Evolutionary conservation across 371 early-diverging fungal species (phyloP), one percentile per base, ranked within the genome.

Genomic region (Mucor mucedo): DNA sequence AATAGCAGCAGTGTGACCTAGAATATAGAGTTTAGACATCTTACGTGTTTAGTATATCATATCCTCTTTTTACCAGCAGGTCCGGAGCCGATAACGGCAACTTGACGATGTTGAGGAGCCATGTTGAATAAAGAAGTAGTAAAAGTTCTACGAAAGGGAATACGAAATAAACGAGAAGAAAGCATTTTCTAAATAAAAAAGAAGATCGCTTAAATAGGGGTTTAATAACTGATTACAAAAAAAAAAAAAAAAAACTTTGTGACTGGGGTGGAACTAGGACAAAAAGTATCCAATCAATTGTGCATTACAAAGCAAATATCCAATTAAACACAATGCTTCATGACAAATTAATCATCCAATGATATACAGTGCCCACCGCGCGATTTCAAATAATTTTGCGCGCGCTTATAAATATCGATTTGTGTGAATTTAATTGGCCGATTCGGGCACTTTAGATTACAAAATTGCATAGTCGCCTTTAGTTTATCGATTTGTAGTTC

Each of bases 1-100:
- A 65, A 99, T 90, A 56, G 98, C 98, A 27, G 98, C 96, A 40
- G 95, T 95, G 82, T 96, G 96, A 9, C 94, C 83, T 82, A 60
- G 30, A 39, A 21, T 21, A 48, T n/a, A 29, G 28, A 11, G 8
- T 33, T 27, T 28, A 32, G 21, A 21, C 21, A 21, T 21, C 21
- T 21, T 21, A 21, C 21, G 21, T 21, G 21, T 21, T 21, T 21
- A 21, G 21, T 21, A 21, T 21, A 21, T 21, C 21, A 21, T 21
- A 21, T 21, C 21, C 21, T 21, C 21, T 21, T 21, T 47, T 69
- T 77, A 77, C 80, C 98, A 54, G 98, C 98, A 60, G 98, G 98
- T 3, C 98, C 97, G 13, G 95, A 94, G 60, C 98, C 93, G 52
- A 93, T 83, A 72, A 93, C 87, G 58, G 76, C 72, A 55, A 77